Evolutionary conservation across 192 early-diverging fungal species (phyloP).

Genomic region (Podila verticillata): DNA sequence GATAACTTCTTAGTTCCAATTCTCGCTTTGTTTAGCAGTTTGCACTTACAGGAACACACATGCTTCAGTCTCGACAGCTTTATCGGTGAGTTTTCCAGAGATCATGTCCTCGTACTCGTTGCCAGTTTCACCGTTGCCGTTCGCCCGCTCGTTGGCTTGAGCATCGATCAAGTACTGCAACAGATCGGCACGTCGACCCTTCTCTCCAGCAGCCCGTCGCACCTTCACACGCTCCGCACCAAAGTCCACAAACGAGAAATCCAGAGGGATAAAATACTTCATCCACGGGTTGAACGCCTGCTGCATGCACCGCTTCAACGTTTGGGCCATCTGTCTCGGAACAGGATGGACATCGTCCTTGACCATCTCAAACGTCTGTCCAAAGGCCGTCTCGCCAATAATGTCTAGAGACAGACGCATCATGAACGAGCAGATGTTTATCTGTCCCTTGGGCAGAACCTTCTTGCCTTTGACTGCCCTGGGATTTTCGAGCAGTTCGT

Average conservation of each 20-base stretch:
- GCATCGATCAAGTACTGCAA: conserved; percentile 60
- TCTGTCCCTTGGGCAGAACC: conserved; percentile 12
- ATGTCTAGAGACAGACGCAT: conserved; percentile 54
- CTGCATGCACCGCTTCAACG: conserved; percentile 25
- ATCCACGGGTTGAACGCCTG: conserved; percentile 32
- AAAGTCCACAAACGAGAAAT: conserved; percentile 29
- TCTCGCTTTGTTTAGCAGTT: too few relatives aligned
- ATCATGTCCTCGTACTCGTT: conserved; percentile 39
- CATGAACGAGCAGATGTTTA: conserved; percentile 53
- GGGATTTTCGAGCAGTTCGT: conserved; percentile 15
- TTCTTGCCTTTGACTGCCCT: conserved; percentile 1
- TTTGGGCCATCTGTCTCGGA: conserved; percentile 35
- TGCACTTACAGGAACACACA: conserved; percentile 43
- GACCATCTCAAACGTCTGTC: conserved; percentile 60
- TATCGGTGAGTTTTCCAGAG: conserved; percentile 42
- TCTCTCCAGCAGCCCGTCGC: background rate
- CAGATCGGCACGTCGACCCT: conserved; percentile 49
- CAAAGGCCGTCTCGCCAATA: conserved; percentile 65
- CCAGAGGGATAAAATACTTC: conserved; percentile 15
- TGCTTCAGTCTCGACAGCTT: conserved; percentile 50
- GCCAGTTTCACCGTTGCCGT: conserved; percentile 32
- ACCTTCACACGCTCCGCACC: background rate
- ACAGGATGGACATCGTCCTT: conserved; percentile 54
- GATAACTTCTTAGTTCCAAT: background rate
- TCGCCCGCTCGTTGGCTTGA: conserved; percentile 27